phyloP scores from a whole-genome alignment of 352 stramenopile species.

The Globisporangium echinulatum region DNA sequence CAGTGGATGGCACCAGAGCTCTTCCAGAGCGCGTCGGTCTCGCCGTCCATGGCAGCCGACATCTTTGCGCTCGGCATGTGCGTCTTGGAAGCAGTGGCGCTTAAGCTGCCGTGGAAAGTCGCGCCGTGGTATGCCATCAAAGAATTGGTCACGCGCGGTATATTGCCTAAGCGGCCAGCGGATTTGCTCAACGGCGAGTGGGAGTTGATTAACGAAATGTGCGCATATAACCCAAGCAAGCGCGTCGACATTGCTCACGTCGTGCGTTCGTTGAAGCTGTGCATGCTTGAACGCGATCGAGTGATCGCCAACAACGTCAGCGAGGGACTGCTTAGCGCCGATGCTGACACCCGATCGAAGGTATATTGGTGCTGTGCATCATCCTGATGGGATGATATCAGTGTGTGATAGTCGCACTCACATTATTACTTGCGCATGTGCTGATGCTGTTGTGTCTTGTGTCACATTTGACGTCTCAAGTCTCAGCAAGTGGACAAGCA shows the following conservation, averaged over 20 bases:
- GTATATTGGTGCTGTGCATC: too few species aligned
- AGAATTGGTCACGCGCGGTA: background rate
- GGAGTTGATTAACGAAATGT: background rate
- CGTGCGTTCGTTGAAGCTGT: background rate
- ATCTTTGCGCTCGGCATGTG: conserved; percentile 24
- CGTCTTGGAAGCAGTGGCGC: conserved; percentile 2
- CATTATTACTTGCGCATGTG: too few species aligned
- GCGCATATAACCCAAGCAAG: background rate
- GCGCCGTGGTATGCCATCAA: background rate
- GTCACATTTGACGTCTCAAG: too few species aligned
- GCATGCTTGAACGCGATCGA: background rate
- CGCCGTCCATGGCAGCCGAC: conserved; percentile 10
- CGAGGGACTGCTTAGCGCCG: too few species aligned
- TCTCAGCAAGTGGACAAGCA: background rate
- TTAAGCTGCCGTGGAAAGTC: background rate
- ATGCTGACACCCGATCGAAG: too few species aligned
- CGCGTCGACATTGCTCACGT: background rate
- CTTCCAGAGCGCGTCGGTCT: background rate
- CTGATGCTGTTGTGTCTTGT: too few species aligned
- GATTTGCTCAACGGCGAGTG: conserved; percentile 2
- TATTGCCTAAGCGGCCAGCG: background rate
- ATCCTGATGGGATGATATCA: too few species aligned
- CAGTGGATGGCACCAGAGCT: conserved; percentile 14
- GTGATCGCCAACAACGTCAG: too few species aligned
- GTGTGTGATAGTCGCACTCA: too few species aligned